phyloP scores from a whole-genome alignment of 495 filamentous ascomycete species.

The Clohesyomyces aquaticus region DNA sequence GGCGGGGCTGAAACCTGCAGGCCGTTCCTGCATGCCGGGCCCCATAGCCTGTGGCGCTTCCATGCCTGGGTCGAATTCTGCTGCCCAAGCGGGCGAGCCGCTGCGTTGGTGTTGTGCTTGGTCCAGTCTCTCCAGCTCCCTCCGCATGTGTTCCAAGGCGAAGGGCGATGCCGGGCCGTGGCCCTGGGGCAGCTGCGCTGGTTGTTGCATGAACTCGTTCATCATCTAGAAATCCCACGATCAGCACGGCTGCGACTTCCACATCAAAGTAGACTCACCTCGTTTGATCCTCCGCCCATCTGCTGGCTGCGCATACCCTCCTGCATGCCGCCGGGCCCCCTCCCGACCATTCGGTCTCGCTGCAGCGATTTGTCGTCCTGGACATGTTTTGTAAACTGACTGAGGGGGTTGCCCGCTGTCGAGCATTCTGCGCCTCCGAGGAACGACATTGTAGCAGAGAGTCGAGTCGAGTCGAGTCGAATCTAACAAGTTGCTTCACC shows the following conservation, averaged over 20 bases:
- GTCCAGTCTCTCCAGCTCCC: slow-evolving; percentile 68
- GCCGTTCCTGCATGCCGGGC: slow-evolving; percentile 56
- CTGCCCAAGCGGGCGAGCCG: slow-evolving; percentile 68
- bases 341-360: slow-evolving; percentile 79
- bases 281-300: slow-evolving; percentile 64
- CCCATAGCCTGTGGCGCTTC: slow-evolving; percentile 77
- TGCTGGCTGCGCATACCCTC: slow-evolving; percentile 66
- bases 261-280: slow-evolving; percentile 50
- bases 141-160: slow-evolving; percentile 71
- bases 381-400: slow-evolving; percentile 93
- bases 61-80: slow-evolving; percentile 66
- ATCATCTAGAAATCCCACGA: slow-evolving; percentile 69
- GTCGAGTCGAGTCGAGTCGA: too few relatives aligned
- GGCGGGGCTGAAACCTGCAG: slow-evolving; percentile 72
- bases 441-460: slow-evolving; percentile 79
- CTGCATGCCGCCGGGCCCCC: slow-evolving; percentile 64
- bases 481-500: too few relatives aligned
- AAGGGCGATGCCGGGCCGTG: slow-evolving; percentile 56
- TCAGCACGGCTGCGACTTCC: slow-evolving; percentile 32
- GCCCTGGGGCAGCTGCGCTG: slow-evolving; percentile 59
- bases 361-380: slow-evolving; percentile 94
- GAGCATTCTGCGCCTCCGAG: slow-evolving; percentile 96
- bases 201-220: slow-evolving; percentile 86
- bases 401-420: slow-evolving; percentile 91
- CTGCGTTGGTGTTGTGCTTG: slow-evolving; percentile 58